Conservation (phyloP, 2,329 filamentous ascomycete genomes). For the Clarireedia monteithiana region DNA sequence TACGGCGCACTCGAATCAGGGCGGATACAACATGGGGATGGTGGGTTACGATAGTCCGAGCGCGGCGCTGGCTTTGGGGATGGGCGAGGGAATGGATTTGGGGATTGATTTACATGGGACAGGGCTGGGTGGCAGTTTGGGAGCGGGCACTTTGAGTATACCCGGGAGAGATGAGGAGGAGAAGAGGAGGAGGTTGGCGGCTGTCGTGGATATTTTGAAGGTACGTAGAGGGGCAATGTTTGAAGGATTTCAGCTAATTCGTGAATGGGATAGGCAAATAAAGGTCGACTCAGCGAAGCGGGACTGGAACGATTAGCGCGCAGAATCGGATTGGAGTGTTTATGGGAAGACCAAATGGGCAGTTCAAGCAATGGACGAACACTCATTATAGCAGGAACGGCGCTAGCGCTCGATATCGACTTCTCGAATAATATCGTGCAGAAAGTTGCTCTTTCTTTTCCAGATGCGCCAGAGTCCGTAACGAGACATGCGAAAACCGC, state of each 20-base stretch:
- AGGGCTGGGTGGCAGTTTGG: constrained; percentile 13
- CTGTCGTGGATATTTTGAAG: constrained; percentile 28
- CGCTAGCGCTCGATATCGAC: constrained; percentile 53
- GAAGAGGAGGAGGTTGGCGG: constrained; percentile 35
- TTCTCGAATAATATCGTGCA: constrained; percentile 55
- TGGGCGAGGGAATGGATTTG: constrained; percentile 38
- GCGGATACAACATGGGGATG: constrained; percentile 31
- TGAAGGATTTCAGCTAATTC: constrained; percentile 8
- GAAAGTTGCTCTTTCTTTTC: constrained; percentile 55
- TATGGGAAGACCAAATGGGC: constrained; percentile 48
- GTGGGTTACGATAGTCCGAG: constrained; percentile 55
- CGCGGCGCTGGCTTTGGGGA: constrained; percentile 52
- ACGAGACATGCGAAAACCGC: constrained; percentile 54
- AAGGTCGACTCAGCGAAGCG: constrained; percentile 64
- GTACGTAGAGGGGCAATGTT: constrained; percentile 3
- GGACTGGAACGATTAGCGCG: constrained; percentile 65
- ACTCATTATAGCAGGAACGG: constrained; percentile 54
- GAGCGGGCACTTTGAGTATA: constrained; percentile 9
- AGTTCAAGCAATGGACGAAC: constrained; percentile 42
- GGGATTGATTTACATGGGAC: constrained; percentile 28
- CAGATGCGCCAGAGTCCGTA: constrained; percentile 49
- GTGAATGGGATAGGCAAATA: constrained; percentile 29
- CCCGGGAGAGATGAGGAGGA: constrained; percentile 41
- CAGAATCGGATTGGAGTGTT: constrained; percentile 55
- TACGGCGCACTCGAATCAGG: constrained; percentile 40